These are phyloP conservation scores for Pythium dissimile DNA, from an alignment of 352 stramenopile genomes.

Conservation along the genomic window DNA sequence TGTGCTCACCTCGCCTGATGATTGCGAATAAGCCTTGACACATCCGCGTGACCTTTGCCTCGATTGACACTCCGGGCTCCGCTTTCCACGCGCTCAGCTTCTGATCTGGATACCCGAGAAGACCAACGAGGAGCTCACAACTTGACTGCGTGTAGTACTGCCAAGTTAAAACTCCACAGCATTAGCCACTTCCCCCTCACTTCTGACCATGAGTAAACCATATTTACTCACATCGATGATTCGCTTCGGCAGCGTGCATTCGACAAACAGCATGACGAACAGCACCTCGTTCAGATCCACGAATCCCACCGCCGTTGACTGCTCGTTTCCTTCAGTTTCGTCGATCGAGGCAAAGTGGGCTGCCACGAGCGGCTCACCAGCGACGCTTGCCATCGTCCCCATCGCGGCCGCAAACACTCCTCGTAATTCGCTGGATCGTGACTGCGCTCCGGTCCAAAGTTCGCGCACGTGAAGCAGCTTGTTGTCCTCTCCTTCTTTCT, in stretches of 20 bases:
- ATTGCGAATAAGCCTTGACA: neutral
- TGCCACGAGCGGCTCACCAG: conserved; percentile 35
- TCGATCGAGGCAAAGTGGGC: conserved; percentile 27
- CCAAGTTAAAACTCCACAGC: too few relatives aligned
- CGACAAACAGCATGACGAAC: conserved; percentile 44
- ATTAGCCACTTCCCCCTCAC: too few relatives aligned
- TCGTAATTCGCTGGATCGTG: conserved; percentile 39
- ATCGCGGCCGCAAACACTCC: conserved; percentile 58
- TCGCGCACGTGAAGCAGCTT: conserved; percentile 38
- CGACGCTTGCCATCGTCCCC: conserved; percentile 45
- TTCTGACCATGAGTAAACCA: neutral
- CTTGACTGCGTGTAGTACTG: conserved; percentile 56
- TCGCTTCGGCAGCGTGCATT: conserved; percentile 4
- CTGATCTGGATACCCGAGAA: conserved; percentile 44
- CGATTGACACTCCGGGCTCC: neutral
- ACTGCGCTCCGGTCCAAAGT: neutral
- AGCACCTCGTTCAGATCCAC: conserved; percentile 53
- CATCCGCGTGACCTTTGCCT: neutral
- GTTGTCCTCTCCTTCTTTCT: conserved; percentile 74
- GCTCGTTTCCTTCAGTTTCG: neutral
- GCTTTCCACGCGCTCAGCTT: conserved; percentile 29
- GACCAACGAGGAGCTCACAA: conserved; percentile 46
- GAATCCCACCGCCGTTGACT: conserved; percentile 30
- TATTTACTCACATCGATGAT: conserved; percentile 24
- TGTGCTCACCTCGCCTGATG: conserved; percentile 21